Base-by-base conservation (phyloP, 2,329 filamentous ascomycete genomes). In the Rhynchosporium agropyri region DNA sequence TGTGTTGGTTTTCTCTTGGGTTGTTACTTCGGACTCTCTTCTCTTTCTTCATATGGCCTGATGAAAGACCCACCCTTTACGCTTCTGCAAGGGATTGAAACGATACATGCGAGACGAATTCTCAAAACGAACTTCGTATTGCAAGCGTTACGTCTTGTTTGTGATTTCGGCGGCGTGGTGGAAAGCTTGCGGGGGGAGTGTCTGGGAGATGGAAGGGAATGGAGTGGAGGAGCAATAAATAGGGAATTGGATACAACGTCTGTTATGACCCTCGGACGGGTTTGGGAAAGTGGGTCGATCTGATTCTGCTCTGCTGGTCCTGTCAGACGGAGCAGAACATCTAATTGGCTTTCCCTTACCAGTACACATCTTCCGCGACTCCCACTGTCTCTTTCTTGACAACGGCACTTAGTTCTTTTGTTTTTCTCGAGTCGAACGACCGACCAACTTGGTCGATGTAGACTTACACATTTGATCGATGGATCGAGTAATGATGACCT, bases 401-500 rank as follows among this genome's bases (percentile, higher is more conserved):
- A 13, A 12, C 20, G 20, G 20, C 20, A 20, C 20, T 43, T 36
- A 20, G 31, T 31, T 15, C 26, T 58, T 58, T 62, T 43, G 40
- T 58, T 68, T 67, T 68, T 60, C 43, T 68, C 65, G 68, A 68
- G 63, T 70, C 63, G 62, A 20, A 71, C n/a, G 40, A 12, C 40
- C 40, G 40, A 43, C 6, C n/a, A 15, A 43, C 10, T 13, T 10
- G 40, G 10, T 15, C 20, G 20, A 20, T 20, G 20, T 20, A 20
- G 20, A 12, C 72, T 68, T 55, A 73, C 54, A 70, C 72, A 70
- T 65, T 73, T 70, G 66, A 20, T 20, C 20, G 20, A 20, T 20
- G 20, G 20, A 20, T 20, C 20, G 20, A 20, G 20, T 20, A 20
- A 75, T 74, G 69, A 77, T 76, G 77, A 74, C 74, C 73, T 71